phyloP scores from a whole-genome alignment of 371 early-diverging fungal species.

The Apophysomyces elegans region DNA sequence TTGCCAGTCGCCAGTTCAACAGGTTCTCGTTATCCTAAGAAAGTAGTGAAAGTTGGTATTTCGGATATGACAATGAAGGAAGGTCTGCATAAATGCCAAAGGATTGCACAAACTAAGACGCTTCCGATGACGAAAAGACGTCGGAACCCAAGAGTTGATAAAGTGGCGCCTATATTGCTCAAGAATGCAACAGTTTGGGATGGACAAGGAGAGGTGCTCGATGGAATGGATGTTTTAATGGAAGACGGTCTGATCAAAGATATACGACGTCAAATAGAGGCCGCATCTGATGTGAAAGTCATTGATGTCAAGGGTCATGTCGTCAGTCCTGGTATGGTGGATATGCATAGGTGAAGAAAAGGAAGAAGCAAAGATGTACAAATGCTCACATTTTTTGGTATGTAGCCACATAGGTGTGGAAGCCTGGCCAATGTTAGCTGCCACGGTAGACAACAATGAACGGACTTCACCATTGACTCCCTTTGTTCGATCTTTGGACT shows the following conservation, averaged over 20 bases:
- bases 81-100: slow-evolving; percentile 25
- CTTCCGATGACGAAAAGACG: slow-evolving; percentile 11
- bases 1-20: background rate
- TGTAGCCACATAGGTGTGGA: slow-evolving; percentile 61
- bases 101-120: slow-evolving; percentile 9
- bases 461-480: slow-evolving; percentile 62
- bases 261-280: slow-evolving; percentile 39
- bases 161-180: slow-evolving; percentile 35
- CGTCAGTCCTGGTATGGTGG: slow-evolving; percentile 77
- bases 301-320: slow-evolving; percentile 69
- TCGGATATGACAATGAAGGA: slow-evolving; percentile 18
- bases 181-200: slow-evolving; percentile 65
- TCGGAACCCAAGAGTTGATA: slow-evolving; percentile 19
- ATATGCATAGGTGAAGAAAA: slow-evolving; percentile 68
- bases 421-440: slow-evolving; percentile 64
- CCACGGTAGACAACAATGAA: slow-evolving; percentile 69
- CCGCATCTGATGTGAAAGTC: slow-evolving; percentile 31
- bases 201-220: slow-evolving; percentile 50
- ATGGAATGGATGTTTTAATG: slow-evolving; percentile 56
- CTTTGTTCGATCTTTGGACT: slow-evolving; percentile 60
- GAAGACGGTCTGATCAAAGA: slow-evolving; percentile 55
- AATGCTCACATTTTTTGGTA: background rate
- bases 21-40: background rate
- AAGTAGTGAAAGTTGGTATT: slow-evolving; percentile 25
- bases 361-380: background rate